Evolutionary conservation across 2,329 filamentous ascomycete genomes (phyloP).

Genomic region (Westerdykella aurantiaca): DNA sequence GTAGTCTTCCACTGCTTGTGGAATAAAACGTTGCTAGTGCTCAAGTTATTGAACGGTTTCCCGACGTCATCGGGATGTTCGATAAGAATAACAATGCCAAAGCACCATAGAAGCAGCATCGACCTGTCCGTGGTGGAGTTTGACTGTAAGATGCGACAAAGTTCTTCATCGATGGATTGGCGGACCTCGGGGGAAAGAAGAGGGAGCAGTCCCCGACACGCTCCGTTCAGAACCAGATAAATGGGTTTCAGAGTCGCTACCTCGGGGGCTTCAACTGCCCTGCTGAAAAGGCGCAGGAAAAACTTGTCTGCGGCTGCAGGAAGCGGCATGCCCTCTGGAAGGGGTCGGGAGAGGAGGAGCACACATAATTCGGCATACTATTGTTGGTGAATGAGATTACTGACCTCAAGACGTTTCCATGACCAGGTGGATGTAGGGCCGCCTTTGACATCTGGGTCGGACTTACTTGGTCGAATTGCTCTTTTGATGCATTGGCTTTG

Average conservation of each 20-base stretch:
- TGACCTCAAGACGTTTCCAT: not conserved
- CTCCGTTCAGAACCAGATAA: conserved; percentile 32
- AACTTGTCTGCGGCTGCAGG: conserved; percentile 31
- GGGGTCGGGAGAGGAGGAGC: conserved; percentile 26
- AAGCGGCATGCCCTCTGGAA: conserved; percentile 25
- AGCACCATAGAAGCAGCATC: conserved; percentile 30
- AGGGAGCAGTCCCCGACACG: conserved; percentile 26
- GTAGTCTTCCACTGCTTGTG: conserved; percentile 24
- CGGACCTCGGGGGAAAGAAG: conserved; percentile 18
- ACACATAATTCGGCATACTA: conserved; percentile 29
- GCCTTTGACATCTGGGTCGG: too few species aligned
- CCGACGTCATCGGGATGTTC: conserved; percentile 16
- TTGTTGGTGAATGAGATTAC: conserved; percentile 6
- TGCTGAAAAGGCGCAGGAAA: conserved; percentile 29
- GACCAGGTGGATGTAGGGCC: not conserved
- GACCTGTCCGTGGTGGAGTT: conserved; percentile 17
- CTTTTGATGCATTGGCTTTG: conserved; percentile 27
- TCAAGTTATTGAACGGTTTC: not conserved
- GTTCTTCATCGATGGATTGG: conserved; percentile 22
- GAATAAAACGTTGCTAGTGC: not conserved
- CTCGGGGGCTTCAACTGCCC: conserved; percentile 18
- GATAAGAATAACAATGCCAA: conserved; percentile 26
- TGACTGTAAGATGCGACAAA: conserved; percentile 24
- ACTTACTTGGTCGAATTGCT: conserved; percentile 28
- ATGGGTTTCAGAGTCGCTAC: conserved; percentile 22